phyloP scores from a whole-genome alignment of 176 grass and related monocot species.

The Avena atlantica region DNA sequence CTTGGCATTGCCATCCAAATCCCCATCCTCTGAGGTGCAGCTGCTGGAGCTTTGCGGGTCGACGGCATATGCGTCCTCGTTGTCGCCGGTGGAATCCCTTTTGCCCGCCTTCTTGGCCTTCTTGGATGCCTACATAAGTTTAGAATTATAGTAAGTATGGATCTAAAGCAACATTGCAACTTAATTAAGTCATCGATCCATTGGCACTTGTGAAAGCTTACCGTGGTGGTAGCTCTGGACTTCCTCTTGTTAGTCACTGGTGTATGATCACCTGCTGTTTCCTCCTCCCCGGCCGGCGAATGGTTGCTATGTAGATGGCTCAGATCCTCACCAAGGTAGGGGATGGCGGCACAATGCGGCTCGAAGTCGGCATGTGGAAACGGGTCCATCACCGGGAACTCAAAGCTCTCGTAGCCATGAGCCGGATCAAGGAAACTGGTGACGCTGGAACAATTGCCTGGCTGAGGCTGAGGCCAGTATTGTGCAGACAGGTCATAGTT shows the following conservation, averaged over 20 bases:
- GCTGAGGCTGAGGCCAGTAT: constrained; percentile 56
- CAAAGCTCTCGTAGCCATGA: constrained; percentile 50
- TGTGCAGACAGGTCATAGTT: constrained; percentile 51
- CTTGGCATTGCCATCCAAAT: constrained; percentile 49
- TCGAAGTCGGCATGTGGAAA: constrained; percentile 23
- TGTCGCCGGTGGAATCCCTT: constrained; percentile 35
- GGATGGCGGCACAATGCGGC: constrained; percentile 25
- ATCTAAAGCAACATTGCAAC: constrained; percentile 31
- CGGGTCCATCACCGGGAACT: constrained; percentile 43
- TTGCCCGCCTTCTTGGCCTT: constrained; percentile 54
- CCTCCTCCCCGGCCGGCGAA: constrained; percentile 48
- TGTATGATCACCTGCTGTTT: constrained; percentile 33
- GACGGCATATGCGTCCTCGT: constrained; percentile 45
- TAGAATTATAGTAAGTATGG: constrained; percentile 29
- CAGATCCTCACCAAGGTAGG: constrained; percentile 39
- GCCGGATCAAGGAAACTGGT: constrained; percentile 53
- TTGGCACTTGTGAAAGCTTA: constrained; percentile 35
- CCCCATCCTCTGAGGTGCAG: constrained; percentile 74
- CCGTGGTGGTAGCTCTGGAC: constrained; percentile 45
- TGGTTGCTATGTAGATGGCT: constrained; percentile 39
- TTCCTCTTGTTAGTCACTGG: constrained; percentile 60
- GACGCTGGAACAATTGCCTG: constrained; percentile 31
- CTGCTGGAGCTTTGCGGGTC: constrained; percentile 69
- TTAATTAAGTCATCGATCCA: neutral
- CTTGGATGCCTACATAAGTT: constrained; percentile 57